Conservation (phyloP, 2,329 filamentous ascomycete genomes). For the Dryadomyces sulphureus region DNA sequence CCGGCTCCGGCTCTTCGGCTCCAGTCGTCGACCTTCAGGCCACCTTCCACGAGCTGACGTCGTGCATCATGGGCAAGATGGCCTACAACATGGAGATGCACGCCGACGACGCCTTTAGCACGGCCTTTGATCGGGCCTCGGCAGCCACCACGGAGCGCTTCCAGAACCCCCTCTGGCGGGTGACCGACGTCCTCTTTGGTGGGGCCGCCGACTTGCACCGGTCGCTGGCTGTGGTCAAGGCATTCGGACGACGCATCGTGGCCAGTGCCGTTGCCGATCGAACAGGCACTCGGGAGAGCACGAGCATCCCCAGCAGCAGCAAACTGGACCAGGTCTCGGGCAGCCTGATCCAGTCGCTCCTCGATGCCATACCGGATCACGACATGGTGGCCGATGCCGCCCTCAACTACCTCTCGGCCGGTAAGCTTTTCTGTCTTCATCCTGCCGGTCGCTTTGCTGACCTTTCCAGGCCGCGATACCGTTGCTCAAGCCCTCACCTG, state of each 20-base stretch:
- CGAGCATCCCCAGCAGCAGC: not conserved
- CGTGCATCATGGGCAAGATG: constrained; percentile 51
- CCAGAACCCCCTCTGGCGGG: constrained; percentile 48
- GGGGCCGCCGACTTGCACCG: constrained; percentile 29
- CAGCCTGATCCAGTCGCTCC: constrained; percentile 43
- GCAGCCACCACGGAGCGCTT: constrained; percentile 45
- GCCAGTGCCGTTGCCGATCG: constrained; percentile 32
- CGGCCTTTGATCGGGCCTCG: constrained; percentile 47
- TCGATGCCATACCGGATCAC: constrained; percentile 39
- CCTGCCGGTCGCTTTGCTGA: not conserved
- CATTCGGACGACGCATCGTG: constrained; percentile 43
- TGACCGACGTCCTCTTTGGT: constrained; percentile 39
- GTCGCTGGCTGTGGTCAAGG: constrained; percentile 26
- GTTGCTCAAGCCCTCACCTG: constrained; percentile 51
- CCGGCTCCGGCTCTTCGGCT: not conserved
- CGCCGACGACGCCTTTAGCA: constrained; percentile 42
- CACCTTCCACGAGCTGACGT: constrained; percentile 50
- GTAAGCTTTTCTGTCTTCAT: constrained; percentile 11
- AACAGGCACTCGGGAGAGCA: no score
- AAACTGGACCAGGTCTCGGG: constrained; percentile 27
- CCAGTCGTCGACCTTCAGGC: constrained; percentile 37
- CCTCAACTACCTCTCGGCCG: constrained; percentile 50
- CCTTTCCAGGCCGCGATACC: constrained; percentile 37
- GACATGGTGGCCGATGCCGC: constrained; percentile 48
- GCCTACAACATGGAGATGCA: constrained; percentile 57